Percentiles rank a stretch among this genome's conserved stretches.
phyloP scores from a whole-genome alignment of 2,329 filamentous ascomycete species.

The Stagonosporopsis cucurbitacearum region DNA sequence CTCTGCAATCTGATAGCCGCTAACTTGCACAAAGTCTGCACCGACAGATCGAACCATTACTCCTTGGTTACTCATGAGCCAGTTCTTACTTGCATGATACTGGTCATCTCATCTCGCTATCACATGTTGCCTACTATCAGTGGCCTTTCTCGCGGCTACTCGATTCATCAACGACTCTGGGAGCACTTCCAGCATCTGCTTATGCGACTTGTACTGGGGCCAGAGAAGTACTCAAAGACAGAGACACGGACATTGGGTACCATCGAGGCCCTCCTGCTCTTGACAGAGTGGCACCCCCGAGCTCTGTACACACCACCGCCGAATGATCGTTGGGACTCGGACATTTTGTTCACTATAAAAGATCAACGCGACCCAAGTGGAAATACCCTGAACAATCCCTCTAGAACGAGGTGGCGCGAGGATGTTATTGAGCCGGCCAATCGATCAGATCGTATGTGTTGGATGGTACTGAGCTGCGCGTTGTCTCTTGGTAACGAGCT shows the following conservation, averaged over 20 bases:
- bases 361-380: background rate
- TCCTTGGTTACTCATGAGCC: background rate
- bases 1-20: background rate
- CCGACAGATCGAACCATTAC: background rate
- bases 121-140: background rate
- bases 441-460: slow-evolving; percentile 60
- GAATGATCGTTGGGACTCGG: slow-evolving; percentile 1
- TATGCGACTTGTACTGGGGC: background rate
- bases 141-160: background rate
- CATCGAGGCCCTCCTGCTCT: background rate
- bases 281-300: slow-evolving; percentile 1
- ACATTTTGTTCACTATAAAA: background rate
- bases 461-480: slow-evolving; percentile 62
- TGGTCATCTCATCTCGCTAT: background rate
- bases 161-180: background rate
- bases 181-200: slow-evolving; percentile 1
- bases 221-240: background rate
- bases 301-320: background rate
- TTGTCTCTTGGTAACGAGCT: slow-evolving; percentile 58
- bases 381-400: background rate
- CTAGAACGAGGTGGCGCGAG: slow-evolving; percentile 49
- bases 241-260: slow-evolving; percentile 1
- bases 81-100: background rate
- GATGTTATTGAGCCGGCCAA: slow-evolving; percentile 60
- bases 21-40: background rate